phyloP scores from a whole-genome alignment of 1,284 basidiomycete species.

The Erythrobasidium hasegawianum region DNA sequence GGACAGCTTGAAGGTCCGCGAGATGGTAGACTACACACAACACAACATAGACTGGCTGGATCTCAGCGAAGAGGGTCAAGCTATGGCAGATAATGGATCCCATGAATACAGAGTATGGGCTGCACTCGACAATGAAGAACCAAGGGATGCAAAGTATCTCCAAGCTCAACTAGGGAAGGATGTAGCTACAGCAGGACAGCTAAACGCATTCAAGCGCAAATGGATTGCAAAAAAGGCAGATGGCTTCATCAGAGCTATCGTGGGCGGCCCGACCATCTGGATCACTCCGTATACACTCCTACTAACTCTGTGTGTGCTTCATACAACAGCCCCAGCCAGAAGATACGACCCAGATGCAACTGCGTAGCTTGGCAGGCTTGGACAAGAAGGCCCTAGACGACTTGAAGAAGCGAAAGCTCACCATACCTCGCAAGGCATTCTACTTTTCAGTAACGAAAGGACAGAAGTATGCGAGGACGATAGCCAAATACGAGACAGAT shows the following conservation, averaged over 20 bases:
- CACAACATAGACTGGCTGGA: slow-evolving; percentile 16
- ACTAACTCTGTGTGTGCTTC: too few relatives aligned
- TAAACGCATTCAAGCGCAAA: slow-evolving; percentile 91
- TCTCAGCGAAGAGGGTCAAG: slow-evolving; percentile 74
- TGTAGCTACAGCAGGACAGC: slow-evolving; percentile 81
- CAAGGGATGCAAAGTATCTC: slow-evolving; percentile 39
- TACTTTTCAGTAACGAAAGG: slow-evolving; percentile 92
- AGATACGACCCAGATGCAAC: slow-evolving; percentile 51
- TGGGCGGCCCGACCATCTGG: too few relatives aligned
- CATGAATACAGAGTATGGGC: slow-evolving; percentile 90
- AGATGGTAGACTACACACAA: slow-evolving; percentile 56
- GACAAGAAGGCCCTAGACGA: slow-evolving; percentile 74
- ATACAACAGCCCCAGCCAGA: slow-evolving; percentile 18
- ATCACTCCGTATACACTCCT: too few relatives aligned
- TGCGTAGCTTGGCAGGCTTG: slow-evolving; percentile 14
- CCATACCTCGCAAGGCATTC: slow-evolving; percentile 74
- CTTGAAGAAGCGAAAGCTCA: slow-evolving; percentile 85
- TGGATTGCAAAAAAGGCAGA: slow-evolving; percentile 92
- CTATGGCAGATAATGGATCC: slow-evolving; percentile 75
- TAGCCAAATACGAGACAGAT: slow-evolving; percentile 97
- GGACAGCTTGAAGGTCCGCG: slow-evolving; percentile 79
- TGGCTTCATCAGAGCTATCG: slow-evolving; percentile 77
- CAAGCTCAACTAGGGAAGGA: slow-evolving; percentile 69
- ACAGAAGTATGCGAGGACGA: slow-evolving; percentile 79
- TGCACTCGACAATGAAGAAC: slow-evolving; percentile 57